Percentiles rank a stretch among this genome's conserved stretches.
phyloP scores from a whole-genome alignment of 2,329 filamentous ascomycete species.

The Alternaria postmessia region DNA sequence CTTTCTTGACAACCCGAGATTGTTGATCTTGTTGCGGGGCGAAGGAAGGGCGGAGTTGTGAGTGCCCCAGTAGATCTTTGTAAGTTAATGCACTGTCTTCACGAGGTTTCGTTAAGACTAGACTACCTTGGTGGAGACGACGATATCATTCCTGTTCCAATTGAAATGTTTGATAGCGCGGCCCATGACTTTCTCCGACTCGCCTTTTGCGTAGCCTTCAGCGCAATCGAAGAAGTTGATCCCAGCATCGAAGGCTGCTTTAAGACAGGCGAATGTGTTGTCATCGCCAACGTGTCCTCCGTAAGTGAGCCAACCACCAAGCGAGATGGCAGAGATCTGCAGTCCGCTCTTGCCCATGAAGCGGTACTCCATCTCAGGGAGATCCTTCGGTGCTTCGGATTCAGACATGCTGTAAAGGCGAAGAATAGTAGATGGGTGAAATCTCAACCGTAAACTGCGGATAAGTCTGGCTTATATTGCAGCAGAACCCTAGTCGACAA shows the following conservation, averaged over 20 bases:
- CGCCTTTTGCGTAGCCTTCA: slow-evolving; percentile 62
- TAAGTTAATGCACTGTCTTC: background rate
- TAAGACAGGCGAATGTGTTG: slow-evolving; percentile 63
- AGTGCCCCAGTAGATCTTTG: slow-evolving; percentile 69
- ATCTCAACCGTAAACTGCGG: background rate
- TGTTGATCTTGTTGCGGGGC: slow-evolving; percentile 69
- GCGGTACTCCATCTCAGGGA: slow-evolving; percentile 72
- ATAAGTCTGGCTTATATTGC: background rate
- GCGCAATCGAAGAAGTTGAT: slow-evolving; percentile 70
- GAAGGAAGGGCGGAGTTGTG: slow-evolving; percentile 55
- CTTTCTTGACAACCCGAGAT: slow-evolving; percentile 72
- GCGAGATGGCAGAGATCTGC: slow-evolving; percentile 75
- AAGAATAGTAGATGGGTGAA: background rate
- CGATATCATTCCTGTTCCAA: slow-evolving; percentile 66
- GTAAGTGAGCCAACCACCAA: slow-evolving; percentile 72
- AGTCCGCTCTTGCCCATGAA: slow-evolving; percentile 75
- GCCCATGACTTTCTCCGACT: slow-evolving; percentile 65
- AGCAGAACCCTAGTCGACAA: background rate
- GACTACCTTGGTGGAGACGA: slow-evolving; percentile 64
- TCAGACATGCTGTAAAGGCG: slow-evolving; percentile 7
- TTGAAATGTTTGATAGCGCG: slow-evolving; percentile 64
- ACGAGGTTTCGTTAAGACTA: background rate
- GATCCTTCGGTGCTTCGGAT: slow-evolving; percentile 25
- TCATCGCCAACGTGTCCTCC: slow-evolving; percentile 75
- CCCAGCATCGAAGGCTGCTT: slow-evolving; percentile 63